Conservation (phyloP, 23 red algal species). For the Gracilaria caudata region DNA sequence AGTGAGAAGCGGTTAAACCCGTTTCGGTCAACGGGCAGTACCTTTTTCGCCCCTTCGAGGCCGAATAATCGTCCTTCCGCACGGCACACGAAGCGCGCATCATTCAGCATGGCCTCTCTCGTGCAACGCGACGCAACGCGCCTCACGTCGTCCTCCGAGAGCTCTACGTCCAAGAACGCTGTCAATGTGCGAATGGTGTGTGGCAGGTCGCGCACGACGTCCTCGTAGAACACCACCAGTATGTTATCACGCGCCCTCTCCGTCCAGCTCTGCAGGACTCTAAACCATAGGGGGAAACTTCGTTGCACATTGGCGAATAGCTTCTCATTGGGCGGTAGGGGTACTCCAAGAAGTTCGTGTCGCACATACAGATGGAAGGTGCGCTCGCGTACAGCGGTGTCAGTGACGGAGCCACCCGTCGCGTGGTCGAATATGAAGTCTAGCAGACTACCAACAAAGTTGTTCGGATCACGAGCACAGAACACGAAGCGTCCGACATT, state of each 20-base stretch:
- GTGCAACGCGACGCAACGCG: neutral
- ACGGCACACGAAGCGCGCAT: neutral
- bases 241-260: neutral
- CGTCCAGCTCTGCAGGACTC: neutral
- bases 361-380: constrained; percentile 8
- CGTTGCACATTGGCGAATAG: neutral
- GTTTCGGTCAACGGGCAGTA: neutral
- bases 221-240: constrained; percentile 40
- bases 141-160: neutral
- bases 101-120: constrained; percentile 17
- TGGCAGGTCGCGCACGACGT: constrained; percentile 33
- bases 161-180: neutral
- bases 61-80: neutral
- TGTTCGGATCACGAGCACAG: neutral
- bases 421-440: constrained; percentile 43
- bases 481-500: neutral
- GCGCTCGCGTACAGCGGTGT: neutral
- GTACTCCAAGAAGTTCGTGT: neutral
- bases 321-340: neutral
- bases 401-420: neutral
- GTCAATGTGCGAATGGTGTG: neutral
- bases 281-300: neutral
- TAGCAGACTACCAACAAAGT: constrained; percentile 1
- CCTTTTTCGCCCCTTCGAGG: neutral
- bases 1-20: constrained; percentile 5